Percentiles rank a stretch among this genome's conserved stretches.
Conservation (phyloP, 441 rosid species). For the Biscutella laevigata region DNA sequence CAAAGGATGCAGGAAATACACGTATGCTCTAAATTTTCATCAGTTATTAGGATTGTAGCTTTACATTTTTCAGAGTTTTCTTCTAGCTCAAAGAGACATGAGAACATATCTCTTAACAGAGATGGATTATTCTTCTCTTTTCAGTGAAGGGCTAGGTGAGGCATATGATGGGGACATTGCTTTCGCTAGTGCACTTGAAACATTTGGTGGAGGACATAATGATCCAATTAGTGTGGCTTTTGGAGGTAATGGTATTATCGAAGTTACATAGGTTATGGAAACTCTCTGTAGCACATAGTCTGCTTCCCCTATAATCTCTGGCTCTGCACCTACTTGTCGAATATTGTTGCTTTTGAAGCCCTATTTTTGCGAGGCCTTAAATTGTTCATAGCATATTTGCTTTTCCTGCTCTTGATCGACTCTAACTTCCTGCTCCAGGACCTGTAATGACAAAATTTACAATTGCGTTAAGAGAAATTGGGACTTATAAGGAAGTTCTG, state of each 20-base stretch:
- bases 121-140: background rate
- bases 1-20: conserved; percentile 97
- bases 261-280: conserved; percentile 1
- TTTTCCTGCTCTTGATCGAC: conserved; percentile 4
- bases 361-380: background rate
- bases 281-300: background rate
- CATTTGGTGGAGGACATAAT: conserved; percentile 98
- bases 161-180: conserved; percentile 98
- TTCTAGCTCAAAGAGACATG: conserved; percentile 8
- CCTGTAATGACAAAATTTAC: conserved; percentile 99
- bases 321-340: background rate
- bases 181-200: conserved; percentile 97
- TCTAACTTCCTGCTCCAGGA: conserved; percentile 40
- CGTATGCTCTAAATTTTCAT: conserved; percentile 39
- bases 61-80: conserved; percentile 10
- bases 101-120: conserved; percentile 3
- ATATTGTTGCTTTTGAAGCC: background rate
- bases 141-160: conserved; percentile 99
- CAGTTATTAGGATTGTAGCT: background rate
- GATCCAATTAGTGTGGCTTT: conserved; percentile 97
- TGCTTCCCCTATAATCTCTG: background rate
- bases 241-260: conserved; percentile 73
- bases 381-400: background rate
- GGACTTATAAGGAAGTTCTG: conserved; percentile 97
- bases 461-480: conserved; percentile 96